phyloP scores from a whole-genome alignment of 805 yeast genomes.

The Monosporozyma servazzii region DNA sequence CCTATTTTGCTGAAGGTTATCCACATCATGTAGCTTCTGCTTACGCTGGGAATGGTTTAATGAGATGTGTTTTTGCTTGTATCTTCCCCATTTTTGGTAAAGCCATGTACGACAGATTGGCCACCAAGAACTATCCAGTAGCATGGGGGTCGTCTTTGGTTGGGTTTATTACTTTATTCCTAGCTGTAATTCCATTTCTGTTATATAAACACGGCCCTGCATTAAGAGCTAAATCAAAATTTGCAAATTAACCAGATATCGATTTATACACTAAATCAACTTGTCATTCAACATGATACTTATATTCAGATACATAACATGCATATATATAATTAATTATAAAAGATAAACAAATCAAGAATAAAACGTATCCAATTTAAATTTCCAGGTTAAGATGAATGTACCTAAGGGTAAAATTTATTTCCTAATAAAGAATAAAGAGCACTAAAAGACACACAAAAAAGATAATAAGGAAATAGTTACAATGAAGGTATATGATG shows the following conservation, averaged over 20 bases:
- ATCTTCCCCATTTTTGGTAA: neutral
- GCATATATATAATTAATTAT: too few relatives aligned
- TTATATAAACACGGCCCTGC: neutral
- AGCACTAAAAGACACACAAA: too few relatives aligned
- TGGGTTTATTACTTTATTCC: neutral
- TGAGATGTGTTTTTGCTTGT: neutral
- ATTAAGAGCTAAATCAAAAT: neutral
- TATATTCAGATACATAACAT: too few relatives aligned
- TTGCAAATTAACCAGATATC: neutral
- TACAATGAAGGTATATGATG: too few relatives aligned
- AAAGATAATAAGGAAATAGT: too few relatives aligned
- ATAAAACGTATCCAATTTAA: too few relatives aligned
- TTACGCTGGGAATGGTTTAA: conserved; percentile 45
- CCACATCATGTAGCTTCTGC: conserved; percentile 46
- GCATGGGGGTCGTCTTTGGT: neutral
- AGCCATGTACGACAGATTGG: neutral
- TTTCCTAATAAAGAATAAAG: too few relatives aligned
- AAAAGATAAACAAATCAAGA: too few relatives aligned
- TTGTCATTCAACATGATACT: too few relatives aligned
- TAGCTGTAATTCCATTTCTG: neutral
- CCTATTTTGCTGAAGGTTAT: conserved; percentile 41
- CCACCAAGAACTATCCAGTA: neutral
- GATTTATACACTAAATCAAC: too few relatives aligned
- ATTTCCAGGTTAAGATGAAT: too few relatives aligned
- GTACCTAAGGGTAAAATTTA: too few relatives aligned